phyloP scores from a whole-genome alignment of 2,329 filamentous ascomycete genomes.

The Cytospora piceicola region DNA sequence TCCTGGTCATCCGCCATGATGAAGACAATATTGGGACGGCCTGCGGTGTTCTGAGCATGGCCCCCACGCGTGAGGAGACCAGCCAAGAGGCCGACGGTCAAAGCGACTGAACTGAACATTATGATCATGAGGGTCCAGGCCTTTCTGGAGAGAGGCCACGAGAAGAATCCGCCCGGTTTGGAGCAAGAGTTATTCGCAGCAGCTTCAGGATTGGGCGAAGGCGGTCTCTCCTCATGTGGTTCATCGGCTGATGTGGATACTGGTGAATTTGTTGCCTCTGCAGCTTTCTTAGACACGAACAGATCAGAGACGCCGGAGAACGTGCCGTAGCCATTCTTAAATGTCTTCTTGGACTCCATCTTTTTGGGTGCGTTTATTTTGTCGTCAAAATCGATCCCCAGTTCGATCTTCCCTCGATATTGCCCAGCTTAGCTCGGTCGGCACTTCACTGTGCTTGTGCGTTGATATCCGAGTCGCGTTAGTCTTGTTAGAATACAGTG shows the following conservation, averaged over 20 bases:
- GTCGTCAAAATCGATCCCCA: background rate
- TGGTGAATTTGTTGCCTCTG: constrained; percentile 6
- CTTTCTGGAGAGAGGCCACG: constrained; percentile 7
- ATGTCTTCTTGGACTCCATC: constrained; percentile 12
- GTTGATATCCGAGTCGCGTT: background rate
- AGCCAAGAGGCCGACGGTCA: constrained; percentile 26
- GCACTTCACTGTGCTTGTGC: constrained; percentile 2
- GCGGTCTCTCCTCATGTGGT: constrained; percentile 1
- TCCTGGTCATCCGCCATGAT: constrained; percentile 36
- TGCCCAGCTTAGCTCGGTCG: constrained; percentile 1
- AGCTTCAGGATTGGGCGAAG: background rate
- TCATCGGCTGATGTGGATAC: background rate
- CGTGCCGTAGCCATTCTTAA: constrained; percentile 21
- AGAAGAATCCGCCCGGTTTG: background rate
- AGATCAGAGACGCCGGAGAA: constrained; percentile 8
- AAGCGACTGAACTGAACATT: constrained; percentile 21
- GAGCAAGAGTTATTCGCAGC: background rate
- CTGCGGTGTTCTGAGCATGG: constrained; percentile 14
- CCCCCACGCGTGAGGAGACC: constrained; percentile 23
- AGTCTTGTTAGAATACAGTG: background rate
- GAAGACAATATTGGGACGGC: constrained; percentile 35
- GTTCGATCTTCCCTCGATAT: constrained; percentile 9
- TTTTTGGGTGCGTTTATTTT: constrained; percentile 3
- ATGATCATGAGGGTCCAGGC: constrained; percentile 22
- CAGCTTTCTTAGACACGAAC: constrained; percentile 4